Evolutionary conservation across 2,329 filamentous ascomycete species (phyloP), one percentile per base, ranked within the genome.

Genomic region (Penicillium sumatraense): DNA sequence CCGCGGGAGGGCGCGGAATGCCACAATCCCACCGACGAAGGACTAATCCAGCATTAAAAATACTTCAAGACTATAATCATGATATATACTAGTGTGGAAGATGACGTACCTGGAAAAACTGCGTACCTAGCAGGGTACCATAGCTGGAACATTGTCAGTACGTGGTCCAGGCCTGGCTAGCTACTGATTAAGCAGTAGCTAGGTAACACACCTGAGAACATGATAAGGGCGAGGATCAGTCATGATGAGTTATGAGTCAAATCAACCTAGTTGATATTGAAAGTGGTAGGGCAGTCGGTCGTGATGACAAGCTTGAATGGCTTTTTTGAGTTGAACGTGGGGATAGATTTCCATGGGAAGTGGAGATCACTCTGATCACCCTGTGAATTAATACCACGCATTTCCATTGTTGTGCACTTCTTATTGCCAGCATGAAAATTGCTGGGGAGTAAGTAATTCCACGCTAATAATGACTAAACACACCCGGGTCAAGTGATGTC

Each of bases 71-170:
- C 24, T n/a, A 5, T 26, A 41, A 35, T 14, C 16, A 40, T 23
- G 10, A 3, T 6, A 14, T 6, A 27, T 16, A 8, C 14, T n/a
- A 16, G n/a, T n/a, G n/a, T n/a, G n/a, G n/a, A n/a, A 20, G 11
- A 49, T 2, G 20, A 51, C 74, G 72, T 75, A 89, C 88, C 73
- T 98, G 91, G 76, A 92, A 98, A 73, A 96, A 83, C 35, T 91
- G 89, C 24, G 89, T 88, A 61, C 95, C 95, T 13, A 98, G 81
- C 47, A 98, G 84, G 18, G 91, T 92, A 62, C 91, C 92, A 77
- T 96, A 96, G 71, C 91, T 95, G 64, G 44, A 48, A 46, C 7
- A 20, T 13, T 49, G 54, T 52, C 49, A 58, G 47, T 57, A 33
- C 51, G 35, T 23, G 49, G 51, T 47, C 53, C 24, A 23, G 20